phyloP scores from a whole-genome alignment of 1,284 basidiomycete genomes.

The Cryptococcus floricola region DNA sequence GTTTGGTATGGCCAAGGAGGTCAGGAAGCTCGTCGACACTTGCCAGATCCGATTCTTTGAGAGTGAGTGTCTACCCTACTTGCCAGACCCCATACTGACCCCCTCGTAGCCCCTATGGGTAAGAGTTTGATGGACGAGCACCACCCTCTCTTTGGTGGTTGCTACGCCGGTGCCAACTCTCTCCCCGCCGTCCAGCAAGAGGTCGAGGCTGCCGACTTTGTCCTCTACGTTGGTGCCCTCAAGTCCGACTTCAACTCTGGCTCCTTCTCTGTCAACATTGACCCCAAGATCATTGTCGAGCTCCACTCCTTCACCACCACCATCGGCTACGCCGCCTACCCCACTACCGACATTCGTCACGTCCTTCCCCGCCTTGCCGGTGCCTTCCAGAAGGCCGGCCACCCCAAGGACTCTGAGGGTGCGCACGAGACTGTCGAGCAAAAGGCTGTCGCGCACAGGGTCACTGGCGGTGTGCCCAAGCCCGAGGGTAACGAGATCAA shows the following conservation, averaged over 20 bases:
- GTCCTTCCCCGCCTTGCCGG: constrained; percentile 49
- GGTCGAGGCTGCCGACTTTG: constrained; percentile 77
- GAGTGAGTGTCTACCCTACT: constrained; percentile 23
- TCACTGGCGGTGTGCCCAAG: constrained; percentile 25
- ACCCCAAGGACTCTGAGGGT: constrained; percentile 17
- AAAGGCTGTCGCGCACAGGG: constrained; percentile 30
- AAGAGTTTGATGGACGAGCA: constrained; percentile 77
- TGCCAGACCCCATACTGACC: constrained; percentile 2
- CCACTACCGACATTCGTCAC: constrained; percentile 52
- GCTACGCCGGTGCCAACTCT: constrained; percentile 77
- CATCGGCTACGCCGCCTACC: constrained; percentile 54
- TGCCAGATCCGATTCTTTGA: constrained; percentile 72
- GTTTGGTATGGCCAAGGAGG: constrained; percentile 67
- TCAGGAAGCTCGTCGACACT: constrained; percentile 63
- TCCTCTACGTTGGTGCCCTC: constrained; percentile 75
- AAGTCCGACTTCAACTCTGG: constrained; percentile 70
- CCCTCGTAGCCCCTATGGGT: constrained; percentile 71
- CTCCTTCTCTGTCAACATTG: constrained; percentile 53
- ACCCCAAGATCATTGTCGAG: constrained; percentile 61
- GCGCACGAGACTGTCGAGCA: constrained; percentile 27
- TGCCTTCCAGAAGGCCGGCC: constrained; percentile 36
- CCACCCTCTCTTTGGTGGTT: constrained; percentile 81
- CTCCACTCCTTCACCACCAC: constrained; percentile 77
- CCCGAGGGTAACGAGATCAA: constrained; percentile 53
- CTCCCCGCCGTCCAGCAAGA: constrained; percentile 66